These are phyloP conservation scores for Parmelia sp. DNA, from an alignment of 495 filamentous ascomycete genomes.

Conservation along the genomic window DNA sequence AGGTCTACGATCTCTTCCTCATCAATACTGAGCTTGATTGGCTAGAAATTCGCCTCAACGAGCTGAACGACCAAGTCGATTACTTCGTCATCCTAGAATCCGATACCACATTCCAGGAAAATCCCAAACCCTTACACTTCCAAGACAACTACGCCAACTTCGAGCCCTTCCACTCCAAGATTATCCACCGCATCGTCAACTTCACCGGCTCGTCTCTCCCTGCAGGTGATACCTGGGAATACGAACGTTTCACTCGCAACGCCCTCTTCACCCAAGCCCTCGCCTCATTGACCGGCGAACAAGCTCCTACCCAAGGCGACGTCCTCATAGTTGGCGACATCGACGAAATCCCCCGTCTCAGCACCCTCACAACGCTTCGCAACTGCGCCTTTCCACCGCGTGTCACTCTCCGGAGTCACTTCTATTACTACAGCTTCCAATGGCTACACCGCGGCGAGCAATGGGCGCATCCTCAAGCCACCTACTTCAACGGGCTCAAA, in stretches of 20 bases:
- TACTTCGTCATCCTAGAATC: constrained; percentile 53
- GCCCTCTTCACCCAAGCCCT: constrained; percentile 46
- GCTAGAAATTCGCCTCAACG: constrained; percentile 53
- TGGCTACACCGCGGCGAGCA: constrained; percentile 44
- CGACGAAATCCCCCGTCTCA: constrained; percentile 48
- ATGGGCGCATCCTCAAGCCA: constrained; percentile 53
- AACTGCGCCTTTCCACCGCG: constrained; percentile 46
- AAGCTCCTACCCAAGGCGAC: constrained; percentile 29
- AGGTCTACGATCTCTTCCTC: constrained; percentile 51
- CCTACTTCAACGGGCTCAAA: constrained; percentile 40
- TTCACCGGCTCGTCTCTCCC: constrained; percentile 33
- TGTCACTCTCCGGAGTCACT: constrained; percentile 45
- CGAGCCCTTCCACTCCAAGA: constrained; percentile 41
- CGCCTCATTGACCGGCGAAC: constrained; percentile 32
- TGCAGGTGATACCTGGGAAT: constrained; percentile 35
- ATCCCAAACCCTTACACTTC: constrained; percentile 43
- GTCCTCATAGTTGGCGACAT: constrained; percentile 40
- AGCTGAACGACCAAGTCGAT: constrained; percentile 44
- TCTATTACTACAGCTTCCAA: constrained; percentile 55
- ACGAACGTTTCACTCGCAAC: constrained; percentile 48
- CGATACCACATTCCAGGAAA: constrained; percentile 43
- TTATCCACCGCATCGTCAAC: constrained; percentile 49
- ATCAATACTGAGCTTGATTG: constrained; percentile 52
- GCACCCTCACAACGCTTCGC: constrained; percentile 38
- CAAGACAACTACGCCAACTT: constrained; percentile 37